Base-by-base conservation (phyloP, 2,329 filamentous ascomycete genomes). In the Cytospora piceicola region DNA sequence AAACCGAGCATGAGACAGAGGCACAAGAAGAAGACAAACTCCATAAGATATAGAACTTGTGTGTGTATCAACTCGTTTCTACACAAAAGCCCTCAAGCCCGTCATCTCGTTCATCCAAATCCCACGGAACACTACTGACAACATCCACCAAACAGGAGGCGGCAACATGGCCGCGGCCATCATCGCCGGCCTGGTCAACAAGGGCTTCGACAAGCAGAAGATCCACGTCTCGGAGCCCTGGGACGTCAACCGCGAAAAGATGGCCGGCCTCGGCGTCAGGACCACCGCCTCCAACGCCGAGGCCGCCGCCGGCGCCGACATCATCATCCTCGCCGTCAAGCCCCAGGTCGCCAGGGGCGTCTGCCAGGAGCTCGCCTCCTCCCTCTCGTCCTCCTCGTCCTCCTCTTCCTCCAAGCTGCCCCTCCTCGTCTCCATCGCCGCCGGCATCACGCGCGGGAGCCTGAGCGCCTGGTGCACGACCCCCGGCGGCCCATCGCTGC, bases 121-220 rank as follows among this genome's bases (percentile, higher is more conserved):
- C 14, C 1, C 29, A 57, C 15, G 20, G 20, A 29, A 22, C 8
- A 39, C 51, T 15, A 32, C 62, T 65, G 9, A 64, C 56, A 56
- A 29, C 4, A n/a, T 24, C 17, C 60, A 22, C 57, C 42, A 68
- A 24, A 4, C 56, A 68, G 80, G 80, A 66, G 82, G 82, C 68
- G 82, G 82, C 70, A 83, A 83, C 75, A 84, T 84, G 82, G 81
- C 80, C 65, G 77, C 77, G 62, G 82, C 82, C 77, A 84, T 84
- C 70, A 83, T 83, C 68, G 78, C 80, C 24, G 82, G 82, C 59
- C 79, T 84, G 27, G 72, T 80, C 32, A 74, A 75, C 66, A 79
- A 80, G 69, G 76, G 77, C 72, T 78, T 80, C 70, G 65, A 76
- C 69, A 78, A 79, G 72, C 39, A 61, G 30, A 71, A 76, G 62